Percentiles rank a stretch among this genome's conserved stretches.
Evolutionary conservation across 805 yeast species (phyloP).

Genomic region (Cyberlindnera petersonii): DNA sequence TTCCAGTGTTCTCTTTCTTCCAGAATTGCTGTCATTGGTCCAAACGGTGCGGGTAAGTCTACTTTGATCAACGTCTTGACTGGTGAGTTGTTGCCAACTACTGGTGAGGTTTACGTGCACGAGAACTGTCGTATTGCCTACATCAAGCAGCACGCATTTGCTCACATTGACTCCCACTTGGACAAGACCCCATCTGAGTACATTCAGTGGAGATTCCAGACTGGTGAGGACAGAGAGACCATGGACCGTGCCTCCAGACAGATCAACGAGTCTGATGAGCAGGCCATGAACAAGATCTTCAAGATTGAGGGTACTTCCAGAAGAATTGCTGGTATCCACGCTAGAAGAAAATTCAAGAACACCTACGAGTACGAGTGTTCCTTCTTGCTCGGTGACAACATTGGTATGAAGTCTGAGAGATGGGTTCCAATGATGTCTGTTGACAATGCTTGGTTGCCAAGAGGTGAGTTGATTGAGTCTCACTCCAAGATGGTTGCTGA

Average conservation of each 20-base stretch:
- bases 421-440: conserved; percentile 99
- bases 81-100: conserved; percentile 98
- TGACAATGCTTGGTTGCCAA: conserved; percentile 99
- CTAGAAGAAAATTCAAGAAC: conserved; percentile 99
- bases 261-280: conserved; percentile 94
- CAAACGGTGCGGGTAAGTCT: conserved; percentile 99
- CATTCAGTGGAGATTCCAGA: conserved; percentile 99
- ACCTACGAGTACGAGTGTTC: conserved; percentile 99
- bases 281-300: conserved; percentile 99
- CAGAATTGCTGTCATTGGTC: conserved; percentile 99
- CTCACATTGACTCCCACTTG: conserved; percentile 97
- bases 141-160: conserved; percentile 99
- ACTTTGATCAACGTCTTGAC: conserved; percentile 98
- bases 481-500: conserved; percentile 99
- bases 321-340: conserved; percentile 89
- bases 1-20: conserved; percentile 99
- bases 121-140: conserved; percentile 99
- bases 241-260: conserved; percentile 99
- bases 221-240: conserved; percentile 99
- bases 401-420: conserved; percentile 98
- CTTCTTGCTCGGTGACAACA: conserved; percentile 95
- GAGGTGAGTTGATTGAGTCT: conserved; percentile 96
- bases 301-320: conserved; percentile 98
- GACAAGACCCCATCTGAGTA: conserved; percentile 99
- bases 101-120: conserved; percentile 98